phyloP scores from a whole-genome alignment of 148 eudicot species.

The Chenopodium suecicum region DNA sequence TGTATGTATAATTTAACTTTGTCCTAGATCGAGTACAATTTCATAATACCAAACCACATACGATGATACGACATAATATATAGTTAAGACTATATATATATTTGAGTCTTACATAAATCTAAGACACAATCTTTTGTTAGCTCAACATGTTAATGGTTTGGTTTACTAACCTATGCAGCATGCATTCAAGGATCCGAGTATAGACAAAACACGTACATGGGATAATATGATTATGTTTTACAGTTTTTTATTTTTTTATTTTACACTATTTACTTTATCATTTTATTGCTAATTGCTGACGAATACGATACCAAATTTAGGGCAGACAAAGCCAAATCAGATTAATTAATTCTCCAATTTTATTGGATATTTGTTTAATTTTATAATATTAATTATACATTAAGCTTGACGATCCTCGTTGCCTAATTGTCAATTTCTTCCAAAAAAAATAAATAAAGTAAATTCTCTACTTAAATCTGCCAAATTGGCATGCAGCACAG shows the following conservation, averaged over 20 bases:
- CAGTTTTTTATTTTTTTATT: too few species aligned
- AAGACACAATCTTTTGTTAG: neutral
- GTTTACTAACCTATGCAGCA: constrained; percentile 12
- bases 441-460: too few species aligned
- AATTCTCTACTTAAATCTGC: neutral
- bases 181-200: neutral
- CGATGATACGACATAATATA: too few species aligned
- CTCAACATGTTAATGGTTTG: constrained; percentile 14
- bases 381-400: neutral
- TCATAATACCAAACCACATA: neutral
- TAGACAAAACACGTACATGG: neutral
- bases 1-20: too few species aligned
- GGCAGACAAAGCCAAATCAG: neutral
- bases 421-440: constrained; percentile 6
- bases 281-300: neutral
- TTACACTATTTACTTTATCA: too few species aligned
- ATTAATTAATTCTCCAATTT: neutral
- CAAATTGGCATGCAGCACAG: constrained; percentile 3
- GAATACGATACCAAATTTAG: neutral
- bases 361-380: neutral
- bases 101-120: neutral
- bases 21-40: too few species aligned
- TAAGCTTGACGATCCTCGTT: neutral
- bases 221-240: neutral
- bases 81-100: too few species aligned